phyloP scores from a whole-genome alignment of 768 basidiomycete species.

The Tremella mesenterica region DNA sequence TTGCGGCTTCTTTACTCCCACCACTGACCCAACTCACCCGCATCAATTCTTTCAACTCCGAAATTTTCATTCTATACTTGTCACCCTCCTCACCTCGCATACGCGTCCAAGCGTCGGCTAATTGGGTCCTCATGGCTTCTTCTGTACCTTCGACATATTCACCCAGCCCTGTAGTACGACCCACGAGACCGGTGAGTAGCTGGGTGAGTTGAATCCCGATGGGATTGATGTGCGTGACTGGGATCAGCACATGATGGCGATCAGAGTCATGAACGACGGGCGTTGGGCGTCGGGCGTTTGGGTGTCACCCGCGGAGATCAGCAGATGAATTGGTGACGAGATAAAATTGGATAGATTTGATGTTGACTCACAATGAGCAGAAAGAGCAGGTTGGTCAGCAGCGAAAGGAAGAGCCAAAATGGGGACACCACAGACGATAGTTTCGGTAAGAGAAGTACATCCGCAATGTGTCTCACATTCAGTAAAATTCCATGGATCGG shows the following conservation, averaged over 20 bases:
- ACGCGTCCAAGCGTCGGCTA: background rate
- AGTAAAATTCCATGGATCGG: background rate
- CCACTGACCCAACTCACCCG: background rate
- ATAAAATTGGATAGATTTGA: too few species aligned
- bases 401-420: slow-evolving; percentile 10
- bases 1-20: background rate
- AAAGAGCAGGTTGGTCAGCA: slow-evolving; percentile 9
- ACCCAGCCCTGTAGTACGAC: background rate
- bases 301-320: too few species aligned
- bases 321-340: too few species aligned
- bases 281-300: too few species aligned
- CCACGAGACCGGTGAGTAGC: background rate
- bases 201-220: background rate
- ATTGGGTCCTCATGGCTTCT: background rate
- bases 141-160: background rate
- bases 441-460: slow-evolving; percentile 8
- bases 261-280: too few species aligned
- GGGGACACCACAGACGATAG: slow-evolving; percentile 10
- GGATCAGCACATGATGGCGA: too few species aligned
- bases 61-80: background rate
- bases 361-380: slow-evolving; percentile 3
- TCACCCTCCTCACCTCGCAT: background rate
- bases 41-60: background rate
- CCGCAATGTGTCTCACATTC: slow-evolving; percentile 9
- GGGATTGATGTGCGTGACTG: background rate